These are phyloP conservation scores for Elongisporangium senticosum DNA, from an alignment of 352 stramenopile genomes.

Conservation along the genomic window DNA sequence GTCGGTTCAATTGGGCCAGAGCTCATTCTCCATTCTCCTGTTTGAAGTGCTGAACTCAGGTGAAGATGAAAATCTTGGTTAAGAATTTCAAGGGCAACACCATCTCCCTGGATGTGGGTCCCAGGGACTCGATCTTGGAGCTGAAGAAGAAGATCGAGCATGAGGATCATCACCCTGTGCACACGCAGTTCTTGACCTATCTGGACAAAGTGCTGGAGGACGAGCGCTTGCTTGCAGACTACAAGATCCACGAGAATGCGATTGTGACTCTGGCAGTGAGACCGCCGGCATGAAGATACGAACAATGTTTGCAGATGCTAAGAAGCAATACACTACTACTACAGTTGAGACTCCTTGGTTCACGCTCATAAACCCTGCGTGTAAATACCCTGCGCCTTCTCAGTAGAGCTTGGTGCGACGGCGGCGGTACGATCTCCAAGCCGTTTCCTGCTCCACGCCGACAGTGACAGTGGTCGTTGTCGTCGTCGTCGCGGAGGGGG, in stretches of 20 bases:
- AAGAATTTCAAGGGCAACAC: not conserved
- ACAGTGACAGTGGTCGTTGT: conserved; percentile 20
- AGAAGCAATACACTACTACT: not conserved
- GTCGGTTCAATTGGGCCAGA: too few relatives aligned
- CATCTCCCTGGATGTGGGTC: not conserved
- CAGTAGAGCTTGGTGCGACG: conserved; percentile 28
- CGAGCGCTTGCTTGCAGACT: conserved; percentile 90
- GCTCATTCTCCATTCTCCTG: conserved; percentile 17
- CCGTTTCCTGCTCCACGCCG: conserved; percentile 22
- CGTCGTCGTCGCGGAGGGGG: conserved; percentile 6
- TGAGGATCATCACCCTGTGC: conserved; percentile 91
- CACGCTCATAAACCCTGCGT: conserved; percentile 3
- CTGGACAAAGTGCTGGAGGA: conserved; percentile 94
- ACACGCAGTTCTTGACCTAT: conserved; percentile 96
- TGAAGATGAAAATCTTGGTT: conserved; percentile 8
- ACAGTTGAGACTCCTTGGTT: not conserved
- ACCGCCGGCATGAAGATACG: not conserved
- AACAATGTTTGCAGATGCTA: not conserved
- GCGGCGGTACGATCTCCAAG: conserved; percentile 33
- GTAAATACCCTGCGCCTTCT: not conserved
- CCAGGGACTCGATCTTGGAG: conserved; percentile 1
- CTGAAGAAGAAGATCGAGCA: conserved; percentile 96
- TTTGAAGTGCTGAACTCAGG: not conserved
- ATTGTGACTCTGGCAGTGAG: not conserved
- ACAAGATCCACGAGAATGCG: conserved; percentile 91